A percentile compares a stretch with the other conserved stretches of the same genome.
These are phyloP conservation scores for Grosmannia huntii DNA, from an alignment of 2,329 filamentous ascomycete species.

Conservation along the genomic window DNA sequence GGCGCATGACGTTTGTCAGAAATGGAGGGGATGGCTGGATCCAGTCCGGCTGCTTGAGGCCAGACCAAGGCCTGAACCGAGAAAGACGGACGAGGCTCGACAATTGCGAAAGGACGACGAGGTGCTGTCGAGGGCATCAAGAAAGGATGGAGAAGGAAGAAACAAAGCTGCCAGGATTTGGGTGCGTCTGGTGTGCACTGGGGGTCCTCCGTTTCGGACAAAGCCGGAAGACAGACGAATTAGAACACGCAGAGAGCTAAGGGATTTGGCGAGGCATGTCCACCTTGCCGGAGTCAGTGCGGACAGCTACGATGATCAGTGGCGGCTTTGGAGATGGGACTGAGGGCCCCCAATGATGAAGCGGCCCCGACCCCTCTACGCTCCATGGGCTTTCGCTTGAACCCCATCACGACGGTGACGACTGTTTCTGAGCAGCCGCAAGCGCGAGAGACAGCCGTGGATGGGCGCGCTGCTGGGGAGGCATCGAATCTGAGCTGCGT, in stretches of 20 bases:
- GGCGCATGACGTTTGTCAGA: not conserved
- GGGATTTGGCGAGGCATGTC: not conserved
- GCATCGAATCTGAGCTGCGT: constrained; percentile 1
- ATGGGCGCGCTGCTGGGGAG: not conserved
- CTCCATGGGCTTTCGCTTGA: not conserved
- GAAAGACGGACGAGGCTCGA: not conserved
- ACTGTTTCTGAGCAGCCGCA: not conserved
- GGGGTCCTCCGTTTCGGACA: constrained; percentile 1
- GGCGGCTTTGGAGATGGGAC: not conserved
- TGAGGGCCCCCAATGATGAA: not conserved
- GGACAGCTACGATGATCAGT: not conserved
- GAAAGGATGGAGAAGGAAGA: not conserved
- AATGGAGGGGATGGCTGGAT: not conserved
- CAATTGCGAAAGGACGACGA: not conserved
- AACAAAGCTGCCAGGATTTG: not conserved
- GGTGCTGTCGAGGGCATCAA: not conserved
- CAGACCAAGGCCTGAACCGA: not conserved
- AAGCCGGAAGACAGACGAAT: not conserved
- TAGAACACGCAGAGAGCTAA: not conserved
- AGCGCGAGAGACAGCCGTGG: not conserved
- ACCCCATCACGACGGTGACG: not conserved
- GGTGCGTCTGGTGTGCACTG: not conserved
- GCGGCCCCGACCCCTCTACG: no score
- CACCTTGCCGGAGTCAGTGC: not conserved
- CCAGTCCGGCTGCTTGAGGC: not conserved